Percentiles rank a stretch among this genome's conserved stretches.
Conservation (phyloP, 2,329 filamentous ascomycete species). For the Botrytis cinerea region DNA sequence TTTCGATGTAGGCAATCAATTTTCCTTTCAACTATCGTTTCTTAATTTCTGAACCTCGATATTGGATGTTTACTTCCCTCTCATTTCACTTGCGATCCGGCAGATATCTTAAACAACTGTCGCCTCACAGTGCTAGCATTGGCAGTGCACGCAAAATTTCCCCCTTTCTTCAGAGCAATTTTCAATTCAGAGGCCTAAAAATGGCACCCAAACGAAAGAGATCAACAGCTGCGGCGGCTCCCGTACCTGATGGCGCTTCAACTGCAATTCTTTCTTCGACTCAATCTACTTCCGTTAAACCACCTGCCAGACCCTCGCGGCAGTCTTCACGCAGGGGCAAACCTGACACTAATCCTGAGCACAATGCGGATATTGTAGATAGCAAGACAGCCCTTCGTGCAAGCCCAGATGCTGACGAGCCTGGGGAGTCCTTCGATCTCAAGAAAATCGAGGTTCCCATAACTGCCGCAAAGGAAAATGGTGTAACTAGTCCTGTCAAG, state of each 20-base stretch:
- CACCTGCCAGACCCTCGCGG: conserved; percentile 29
- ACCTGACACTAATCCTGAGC: conserved; percentile 39
- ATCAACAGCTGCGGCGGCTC: conserved; percentile 28
- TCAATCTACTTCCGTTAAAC: conserved; percentile 18
- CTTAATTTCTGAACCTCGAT: not conserved
- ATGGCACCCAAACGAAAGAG: conserved; percentile 41
- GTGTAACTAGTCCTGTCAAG: conserved; percentile 21
- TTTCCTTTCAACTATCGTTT: not conserved
- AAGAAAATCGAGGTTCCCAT: conserved; percentile 25
- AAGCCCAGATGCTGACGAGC: conserved; percentile 40
- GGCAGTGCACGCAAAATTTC: not conserved
- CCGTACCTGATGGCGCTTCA: not conserved
- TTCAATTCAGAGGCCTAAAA: not conserved
- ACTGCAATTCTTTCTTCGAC: conserved; percentile 27
- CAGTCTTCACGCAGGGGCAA: conserved; percentile 33
- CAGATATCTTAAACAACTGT: not conserved
- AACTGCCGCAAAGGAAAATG: conserved; percentile 25
- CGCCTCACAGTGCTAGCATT: not conserved
- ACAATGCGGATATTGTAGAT: conserved; percentile 39
- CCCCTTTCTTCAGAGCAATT: not conserved
- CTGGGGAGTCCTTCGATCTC: conserved; percentile 36
- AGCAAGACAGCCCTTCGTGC: conserved; percentile 39
- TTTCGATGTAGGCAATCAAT: not conserved
- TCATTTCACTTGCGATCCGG: conserved; percentile 10
- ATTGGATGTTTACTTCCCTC: conserved; percentile 19